Evolutionary conservation across 1,284 basidiomycete species (phyloP), one percentile per base, ranked within the genome.

Genomic region (Trametes pubescens): DNA sequence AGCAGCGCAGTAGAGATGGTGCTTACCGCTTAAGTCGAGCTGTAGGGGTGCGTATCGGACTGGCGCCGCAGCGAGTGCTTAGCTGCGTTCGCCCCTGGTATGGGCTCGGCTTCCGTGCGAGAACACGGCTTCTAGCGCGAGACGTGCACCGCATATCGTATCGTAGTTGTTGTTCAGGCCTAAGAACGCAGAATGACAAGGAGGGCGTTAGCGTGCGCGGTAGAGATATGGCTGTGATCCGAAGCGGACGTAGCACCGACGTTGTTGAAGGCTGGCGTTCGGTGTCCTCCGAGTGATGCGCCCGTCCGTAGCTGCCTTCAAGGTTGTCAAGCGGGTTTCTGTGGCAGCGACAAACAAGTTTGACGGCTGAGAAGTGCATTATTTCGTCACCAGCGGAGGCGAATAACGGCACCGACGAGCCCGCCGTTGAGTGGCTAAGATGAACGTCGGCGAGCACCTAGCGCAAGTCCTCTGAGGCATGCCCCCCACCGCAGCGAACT

Each of bases 1-100:
- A 63, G 57, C 59, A 29, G 37, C 37, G 58, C 21, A 47, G 40
- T 13, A 11, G 22, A 55, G 9, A 32, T 32, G 29, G 29, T 24
- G 21, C 29, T 47, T 35, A 47, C 34, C 32, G 29, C 34, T 37
- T 48, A 24, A 24, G 47, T 26, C 24, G 18, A 14, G 14, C 26
- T 26, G 47, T 14, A n/a, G 24, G 26, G 47, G 29, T 40, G 22
- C 22, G 26, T 29, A 29, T 43, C 37, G 6, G 37, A 6, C 7
- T 4, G 32, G 29, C 18, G 18, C 34, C 49, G 34, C 16, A 34
- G 16, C 14, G 3, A 49, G 48, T 29, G 26, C 49, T 51, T 16
- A n/a, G 43, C 18, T 21, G 18, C 21, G 13, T 16, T 18, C 29
- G 8, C 29, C 29, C 29, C 2, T 3, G 47, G 47, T 11, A 14